These are phyloP conservation scores for Ganoderma resinaceum DNA, from an alignment of 1,284 basidiomycete species.

Conservation along the genomic window DNA sequence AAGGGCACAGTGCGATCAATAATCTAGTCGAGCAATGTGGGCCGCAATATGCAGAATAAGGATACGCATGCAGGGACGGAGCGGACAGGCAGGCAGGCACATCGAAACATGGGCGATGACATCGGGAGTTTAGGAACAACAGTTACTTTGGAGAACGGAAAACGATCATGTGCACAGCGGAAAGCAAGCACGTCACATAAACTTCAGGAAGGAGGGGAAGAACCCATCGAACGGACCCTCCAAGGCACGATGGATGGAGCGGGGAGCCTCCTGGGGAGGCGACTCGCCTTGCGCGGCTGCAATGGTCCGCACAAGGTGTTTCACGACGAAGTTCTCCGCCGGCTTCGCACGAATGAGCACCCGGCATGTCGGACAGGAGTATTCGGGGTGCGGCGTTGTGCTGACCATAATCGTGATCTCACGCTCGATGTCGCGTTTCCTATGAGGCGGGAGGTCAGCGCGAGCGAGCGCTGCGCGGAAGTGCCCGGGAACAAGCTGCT, in stretches of 20 bases:
- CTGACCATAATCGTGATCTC: conserved; percentile 33
- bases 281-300: conserved; percentile 54
- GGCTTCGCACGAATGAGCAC: conserved; percentile 54
- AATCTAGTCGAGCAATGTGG: not conserved
- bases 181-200: not conserved
- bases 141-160: no score
- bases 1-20: conserved; percentile 7
- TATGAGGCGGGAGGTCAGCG: conserved; percentile 27
- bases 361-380: conserved; percentile 74
- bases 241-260: conserved; percentile 28
- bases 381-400: conserved; percentile 49
- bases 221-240: conserved; percentile 59
- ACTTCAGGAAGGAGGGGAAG: conserved; percentile 45
- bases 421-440: conserved; percentile 33
- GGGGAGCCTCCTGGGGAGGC: conserved; percentile 44
- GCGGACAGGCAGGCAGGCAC: not conserved
- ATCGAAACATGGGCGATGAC: not conserved
- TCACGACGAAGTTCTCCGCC: conserved; percentile 65
- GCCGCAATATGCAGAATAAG: not conserved
- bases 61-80: conserved; percentile 8
- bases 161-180: not conserved
- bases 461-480: conserved; percentile 28
- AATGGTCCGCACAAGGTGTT: conserved; percentile 57
- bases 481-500: conserved; percentile 27
- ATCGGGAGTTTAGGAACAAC: not conserved